Percentiles rank a stretch among this genome's conserved stretches.
Evolutionary conservation across 441 rosid genomes (phyloP).

Genomic region (Theobroma grandiflorum): DNA sequence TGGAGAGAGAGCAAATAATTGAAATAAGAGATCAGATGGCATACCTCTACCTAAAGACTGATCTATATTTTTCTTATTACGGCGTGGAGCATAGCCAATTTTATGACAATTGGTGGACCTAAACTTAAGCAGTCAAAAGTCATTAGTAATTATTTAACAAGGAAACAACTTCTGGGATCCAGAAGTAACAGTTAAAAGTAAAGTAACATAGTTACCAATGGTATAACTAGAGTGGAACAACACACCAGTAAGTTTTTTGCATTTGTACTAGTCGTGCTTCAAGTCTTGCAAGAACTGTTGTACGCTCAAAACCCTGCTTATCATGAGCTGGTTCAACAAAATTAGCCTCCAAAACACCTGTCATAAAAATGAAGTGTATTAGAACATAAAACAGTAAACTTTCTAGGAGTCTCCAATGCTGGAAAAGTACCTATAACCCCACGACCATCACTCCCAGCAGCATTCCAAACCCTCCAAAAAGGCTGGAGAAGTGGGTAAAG

Average conservation of each 20-base stretch:
- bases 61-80: slow-evolving; percentile 46
- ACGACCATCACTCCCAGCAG: slow-evolving; percentile 94
- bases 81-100: slow-evolving; percentile 79
- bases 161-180: slow-evolving; percentile 16
- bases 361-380: slow-evolving; percentile 35
- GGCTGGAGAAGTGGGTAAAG: slow-evolving; percentile 61
- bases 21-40: neutral
- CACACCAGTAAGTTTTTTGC: slow-evolving; percentile 91
- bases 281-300: slow-evolving; percentile 74
- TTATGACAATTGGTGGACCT: slow-evolving; percentile 70
- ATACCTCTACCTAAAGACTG: slow-evolving; percentile 59
- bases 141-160: slow-evolving; percentile 7
- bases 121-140: slow-evolving; percentile 33
- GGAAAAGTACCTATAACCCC: slow-evolving; percentile 82
- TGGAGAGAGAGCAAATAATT: neutral
- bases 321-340: slow-evolving; percentile 86
- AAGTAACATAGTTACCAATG: neutral
- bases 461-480: slow-evolving; percentile 98
- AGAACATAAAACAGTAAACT: slow-evolving; percentile 19
- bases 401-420: slow-evolving; percentile 25
- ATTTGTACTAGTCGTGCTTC: slow-evolving; percentile 67
- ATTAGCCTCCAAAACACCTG: slow-evolving; percentile 90
- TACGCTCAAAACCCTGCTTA: slow-evolving; percentile 82
- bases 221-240: slow-evolving; percentile 17
- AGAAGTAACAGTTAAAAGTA: slow-evolving; percentile 16